These are phyloP conservation scores for Phytophthora foliorum DNA, from an alignment of 352 stramenopile genomes.

Conservation along the genomic window DNA sequence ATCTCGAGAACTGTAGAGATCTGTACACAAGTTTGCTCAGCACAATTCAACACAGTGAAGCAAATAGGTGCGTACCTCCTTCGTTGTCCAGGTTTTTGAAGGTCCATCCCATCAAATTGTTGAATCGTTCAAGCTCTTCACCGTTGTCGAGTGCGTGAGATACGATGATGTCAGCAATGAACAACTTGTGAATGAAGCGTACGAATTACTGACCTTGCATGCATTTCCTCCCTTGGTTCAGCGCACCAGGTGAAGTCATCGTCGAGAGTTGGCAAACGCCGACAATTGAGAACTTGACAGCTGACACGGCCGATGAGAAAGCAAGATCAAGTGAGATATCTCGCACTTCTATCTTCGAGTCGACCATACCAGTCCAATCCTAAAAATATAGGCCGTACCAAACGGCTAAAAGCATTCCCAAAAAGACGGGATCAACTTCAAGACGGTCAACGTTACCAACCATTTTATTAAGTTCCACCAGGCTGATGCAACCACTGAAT, in stretches of 20 bases:
- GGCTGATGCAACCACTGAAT: too few relatives aligned
- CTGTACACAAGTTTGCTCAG: not conserved
- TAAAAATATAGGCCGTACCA: not conserved
- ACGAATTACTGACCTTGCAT: not conserved
- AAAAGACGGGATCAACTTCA: not conserved
- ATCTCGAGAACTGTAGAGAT: constrained; percentile 13
- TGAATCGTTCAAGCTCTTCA: constrained; percentile 71
- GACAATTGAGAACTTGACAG: not conserved
- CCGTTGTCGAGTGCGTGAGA: not conserved
- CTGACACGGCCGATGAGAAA: not conserved
- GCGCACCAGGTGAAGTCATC: not conserved
- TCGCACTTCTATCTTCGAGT: not conserved
- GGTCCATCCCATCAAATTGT: constrained; percentile 67
- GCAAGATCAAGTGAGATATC: not conserved
- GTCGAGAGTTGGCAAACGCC: not conserved
- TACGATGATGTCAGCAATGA: not conserved
- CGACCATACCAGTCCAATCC: not conserved
- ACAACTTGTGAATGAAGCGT: not conserved
- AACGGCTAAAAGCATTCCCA: not conserved
- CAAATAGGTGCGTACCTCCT: constrained; percentile 19
- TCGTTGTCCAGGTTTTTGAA: constrained; percentile 45
- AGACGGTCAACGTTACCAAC: constrained; percentile 3
- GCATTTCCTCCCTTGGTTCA: not conserved
- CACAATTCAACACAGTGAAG: not conserved
- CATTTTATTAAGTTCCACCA: too few relatives aligned